phyloP scores from a whole-genome alignment of 352 stramenopile species.

The Phytophthora sansomeana region DNA sequence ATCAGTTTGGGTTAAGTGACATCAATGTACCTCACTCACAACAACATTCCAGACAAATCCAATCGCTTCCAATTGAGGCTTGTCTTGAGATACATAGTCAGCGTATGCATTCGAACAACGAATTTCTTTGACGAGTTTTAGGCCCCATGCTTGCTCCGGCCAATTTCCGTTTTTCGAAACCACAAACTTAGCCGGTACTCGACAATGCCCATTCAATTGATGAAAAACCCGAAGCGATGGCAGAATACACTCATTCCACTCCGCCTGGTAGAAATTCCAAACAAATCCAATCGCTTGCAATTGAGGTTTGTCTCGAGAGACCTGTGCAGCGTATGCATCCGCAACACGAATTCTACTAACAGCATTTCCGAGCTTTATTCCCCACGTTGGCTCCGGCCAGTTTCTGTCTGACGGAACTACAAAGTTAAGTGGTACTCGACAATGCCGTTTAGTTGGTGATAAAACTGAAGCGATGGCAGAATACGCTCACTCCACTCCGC shows the following conservation, averaged over 20 bases:
- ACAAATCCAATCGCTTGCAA: neutral
- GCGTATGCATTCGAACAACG: neutral
- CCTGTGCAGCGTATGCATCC: neutral
- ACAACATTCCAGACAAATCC: neutral
- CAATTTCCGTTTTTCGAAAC: neutral
- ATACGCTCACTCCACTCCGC: neutral
- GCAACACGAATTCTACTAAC: neutral
- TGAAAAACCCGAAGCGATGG: slow-evolving; percentile 18
- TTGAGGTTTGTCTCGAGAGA: neutral
- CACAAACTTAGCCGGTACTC: neutral
- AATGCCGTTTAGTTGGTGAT: neutral
- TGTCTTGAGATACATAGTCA: neutral
- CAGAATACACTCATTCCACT: slow-evolving; percentile 37
- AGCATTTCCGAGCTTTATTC: neutral
- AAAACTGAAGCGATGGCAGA: neutral
- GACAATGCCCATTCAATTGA: neutral
- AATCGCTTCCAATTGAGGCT: neutral
- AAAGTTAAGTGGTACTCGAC: neutral
- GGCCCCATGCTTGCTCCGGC: neutral
- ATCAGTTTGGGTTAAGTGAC: too few species aligned
- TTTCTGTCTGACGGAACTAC: neutral
- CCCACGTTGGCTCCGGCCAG: neutral
- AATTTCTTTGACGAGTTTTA: neutral
- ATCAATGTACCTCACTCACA: too few species aligned
- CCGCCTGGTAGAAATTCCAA: neutral